A percentile compares a stretch with the other conserved stretches of the same genome.
Evolutionary conservation across 176 grass and related monocot species (phyloP).

Genomic region (Cenchrus fungigraminus): DNA sequence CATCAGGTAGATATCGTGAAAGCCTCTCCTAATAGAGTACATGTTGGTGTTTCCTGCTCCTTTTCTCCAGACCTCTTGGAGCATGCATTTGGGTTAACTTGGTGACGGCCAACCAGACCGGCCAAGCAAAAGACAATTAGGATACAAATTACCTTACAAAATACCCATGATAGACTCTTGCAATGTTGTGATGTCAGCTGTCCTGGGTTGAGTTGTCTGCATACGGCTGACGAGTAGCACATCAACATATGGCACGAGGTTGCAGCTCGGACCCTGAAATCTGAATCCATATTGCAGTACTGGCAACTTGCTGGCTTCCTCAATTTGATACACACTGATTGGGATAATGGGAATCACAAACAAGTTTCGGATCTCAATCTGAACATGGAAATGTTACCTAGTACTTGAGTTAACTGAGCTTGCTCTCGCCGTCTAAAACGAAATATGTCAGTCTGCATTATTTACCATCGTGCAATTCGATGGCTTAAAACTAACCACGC

Average conservation of each 20-base stretch:
- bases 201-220: constrained; percentile 1
- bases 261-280: neutral
- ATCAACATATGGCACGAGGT: constrained; percentile 16
- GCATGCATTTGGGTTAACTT: neutral
- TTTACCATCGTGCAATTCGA: neutral
- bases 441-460: neutral
- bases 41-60: too few species aligned
- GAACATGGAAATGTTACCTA: too few species aligned
- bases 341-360: neutral
- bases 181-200: neutral
- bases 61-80: neutral
- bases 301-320: neutral
- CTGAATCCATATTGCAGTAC: neutral
- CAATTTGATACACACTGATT: neutral
- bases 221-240: neutral
- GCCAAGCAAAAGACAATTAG: neutral
- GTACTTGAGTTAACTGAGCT: neutral
- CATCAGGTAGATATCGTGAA: neutral
- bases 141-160: neutral
- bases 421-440: neutral
- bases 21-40: neutral
- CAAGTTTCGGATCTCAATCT: neutral
- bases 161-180: neutral
- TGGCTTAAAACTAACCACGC: neutral
- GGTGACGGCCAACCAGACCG: neutral